Evolutionary conservation across 345 rosid genomes (phyloP), one percentile per base, ranked within the genome.

Genomic region (Pelargonium nanum): DNA sequence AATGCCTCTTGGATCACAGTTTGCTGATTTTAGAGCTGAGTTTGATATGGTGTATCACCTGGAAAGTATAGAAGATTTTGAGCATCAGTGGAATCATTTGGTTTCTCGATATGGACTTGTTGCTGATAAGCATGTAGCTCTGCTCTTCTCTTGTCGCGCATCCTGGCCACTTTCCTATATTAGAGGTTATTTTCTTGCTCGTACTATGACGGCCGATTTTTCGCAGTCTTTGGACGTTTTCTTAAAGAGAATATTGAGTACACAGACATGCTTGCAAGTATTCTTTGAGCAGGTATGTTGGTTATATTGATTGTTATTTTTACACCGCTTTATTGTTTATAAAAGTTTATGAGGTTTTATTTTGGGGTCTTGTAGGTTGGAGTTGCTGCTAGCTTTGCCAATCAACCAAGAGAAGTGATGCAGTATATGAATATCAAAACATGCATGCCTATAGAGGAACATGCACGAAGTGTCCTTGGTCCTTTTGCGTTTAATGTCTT

Each of bases 391-490:
- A 70, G 67, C 68, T 68, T 76, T 25, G 67, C 64, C 63, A 82
- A 68, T 66, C 80, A 68, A 68, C 59, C 57, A 52, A 56, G 60
- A 56, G 79, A 76, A 56, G 71, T 30, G 25, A 62, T 80, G 65
- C 85, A 74, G 63, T 81, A 81, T 61, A 59, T 77, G 72, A 80
- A 62, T 64, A 52, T 75, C 63, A 89, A 83, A 72, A 87, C 98
- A 24, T 78, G 81, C 78, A 77, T 81, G 78, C 96, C 93, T 52
- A 83, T 86, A 60, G 98, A 91, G 78, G 91, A 83, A 69, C 93
- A 89, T 30, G 95, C 95, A 30, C 80, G 89, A 34, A 78, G 70
- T 55, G 53, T 87, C 66, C 85, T 89, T 51, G 80, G 93, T 56
- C 94, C 95, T 55, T 89, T 75, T 61, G 95, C 98, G 52, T 92